phyloP scores from a whole-genome alignment of 2,329 filamentous ascomycete species.

The Aureobasidium namibiae region DNA sequence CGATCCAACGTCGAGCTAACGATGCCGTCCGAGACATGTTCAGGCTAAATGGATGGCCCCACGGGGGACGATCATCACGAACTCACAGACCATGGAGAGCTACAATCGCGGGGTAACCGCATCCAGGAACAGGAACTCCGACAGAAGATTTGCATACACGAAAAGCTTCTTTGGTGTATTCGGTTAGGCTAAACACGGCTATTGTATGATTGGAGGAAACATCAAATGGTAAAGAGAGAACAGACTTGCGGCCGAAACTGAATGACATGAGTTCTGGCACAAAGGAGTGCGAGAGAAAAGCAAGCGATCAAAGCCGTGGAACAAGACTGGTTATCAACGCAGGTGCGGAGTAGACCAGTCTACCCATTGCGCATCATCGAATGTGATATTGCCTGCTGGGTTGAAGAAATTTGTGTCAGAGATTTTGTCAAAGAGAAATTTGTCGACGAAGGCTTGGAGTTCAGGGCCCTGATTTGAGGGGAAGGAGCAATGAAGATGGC shows the following conservation, averaged over 20 bases:
- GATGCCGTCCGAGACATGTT: neutral
- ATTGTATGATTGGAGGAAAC: neutral
- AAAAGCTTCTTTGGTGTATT: neutral
- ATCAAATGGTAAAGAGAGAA: neutral
- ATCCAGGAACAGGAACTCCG: neutral
- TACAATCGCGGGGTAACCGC: neutral
- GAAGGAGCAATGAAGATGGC: conserved; percentile 50
- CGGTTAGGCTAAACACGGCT: neutral
- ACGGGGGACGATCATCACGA: neutral
- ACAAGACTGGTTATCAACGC: neutral
- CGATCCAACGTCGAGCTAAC: neutral
- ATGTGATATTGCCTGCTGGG: conserved; percentile 25
- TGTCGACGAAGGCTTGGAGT: conserved; percentile 47
- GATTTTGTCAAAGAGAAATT: conserved; percentile 39
- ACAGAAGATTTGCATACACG: neutral
- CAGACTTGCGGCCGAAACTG: neutral
- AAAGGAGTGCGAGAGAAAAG: neutral
- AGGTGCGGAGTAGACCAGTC: conserved; percentile 9
- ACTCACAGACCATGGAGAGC: neutral
- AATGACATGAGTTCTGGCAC: neutral
- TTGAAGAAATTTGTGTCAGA: conserved; percentile 23
- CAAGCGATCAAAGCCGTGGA: neutral
- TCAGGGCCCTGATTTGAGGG: conserved; percentile 45
- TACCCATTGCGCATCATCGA: conserved; percentile 21
- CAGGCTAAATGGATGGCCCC: conserved; percentile 2